A percentile compares a stretch with the other conserved stretches of the same genome.
Conservation (phyloP, 192 early-diverging fungal species). For the Backusella sp. region DNA sequence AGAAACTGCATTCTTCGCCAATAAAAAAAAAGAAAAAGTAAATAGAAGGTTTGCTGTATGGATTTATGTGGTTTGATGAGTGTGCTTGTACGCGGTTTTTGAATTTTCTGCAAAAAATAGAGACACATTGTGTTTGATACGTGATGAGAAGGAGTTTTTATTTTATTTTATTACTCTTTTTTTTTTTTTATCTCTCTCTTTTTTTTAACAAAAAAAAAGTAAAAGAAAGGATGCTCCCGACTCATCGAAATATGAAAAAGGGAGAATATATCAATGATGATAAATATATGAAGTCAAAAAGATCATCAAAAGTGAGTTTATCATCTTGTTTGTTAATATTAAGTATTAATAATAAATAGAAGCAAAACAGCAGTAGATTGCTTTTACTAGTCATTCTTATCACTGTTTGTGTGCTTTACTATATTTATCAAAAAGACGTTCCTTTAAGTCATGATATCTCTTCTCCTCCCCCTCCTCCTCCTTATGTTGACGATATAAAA, state of each 20-base stretch:
- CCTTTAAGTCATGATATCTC: background rate
- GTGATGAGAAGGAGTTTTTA: no score
- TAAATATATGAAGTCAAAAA: constrained; percentile 32
- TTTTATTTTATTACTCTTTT: background rate
- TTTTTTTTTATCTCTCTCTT: background rate
- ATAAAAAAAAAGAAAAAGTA: no score
- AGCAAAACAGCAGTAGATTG: background rate
- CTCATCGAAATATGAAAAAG: constrained; percentile 28
- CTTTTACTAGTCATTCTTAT: background rate
- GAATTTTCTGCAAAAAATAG: no score
- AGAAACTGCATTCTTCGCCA: no score
- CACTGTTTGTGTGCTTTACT: background rate
- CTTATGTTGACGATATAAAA: background rate
- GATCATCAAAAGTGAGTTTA: background rate
- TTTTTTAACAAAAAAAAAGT: background rate
- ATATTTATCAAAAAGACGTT: constrained; percentile 2
- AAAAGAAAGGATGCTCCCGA: constrained; percentile 25
- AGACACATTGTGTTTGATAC: no score
- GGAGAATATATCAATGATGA: constrained; percentile 32
- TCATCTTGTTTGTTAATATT: background rate
- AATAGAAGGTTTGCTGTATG: no score
- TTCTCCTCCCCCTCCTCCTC: background rate
- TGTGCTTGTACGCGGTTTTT: no score
- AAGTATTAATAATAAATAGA: background rate
- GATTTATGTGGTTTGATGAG: no score